These are phyloP conservation scores for Pythium inflatum DNA, from an alignment of 352 stramenopile species.

Conservation along the genomic window DNA sequence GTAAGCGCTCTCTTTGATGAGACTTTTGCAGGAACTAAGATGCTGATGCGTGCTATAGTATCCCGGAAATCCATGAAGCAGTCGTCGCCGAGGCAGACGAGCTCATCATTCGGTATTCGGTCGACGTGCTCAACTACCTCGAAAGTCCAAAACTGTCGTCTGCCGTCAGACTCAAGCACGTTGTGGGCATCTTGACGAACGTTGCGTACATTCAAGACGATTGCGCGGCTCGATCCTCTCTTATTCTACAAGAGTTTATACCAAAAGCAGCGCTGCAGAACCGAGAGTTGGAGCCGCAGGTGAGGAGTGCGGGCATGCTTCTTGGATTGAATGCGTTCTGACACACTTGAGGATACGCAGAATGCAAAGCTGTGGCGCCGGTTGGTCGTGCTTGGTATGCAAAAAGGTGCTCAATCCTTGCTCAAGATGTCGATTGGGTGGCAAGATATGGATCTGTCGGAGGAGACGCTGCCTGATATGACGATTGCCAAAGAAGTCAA, in stretches of 20 bases:
- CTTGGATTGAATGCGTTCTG: too few species aligned
- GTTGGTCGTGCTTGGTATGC: slow-evolving; percentile 51
- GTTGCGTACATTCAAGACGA: slow-evolving; percentile 74
- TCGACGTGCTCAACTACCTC: slow-evolving; percentile 64
- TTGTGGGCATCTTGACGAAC: slow-evolving; percentile 73
- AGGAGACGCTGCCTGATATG: slow-evolving; percentile 51
- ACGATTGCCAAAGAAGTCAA: slow-evolving; percentile 28
- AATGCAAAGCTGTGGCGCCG: slow-evolving; percentile 56
- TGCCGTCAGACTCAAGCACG: slow-evolving; percentile 63
- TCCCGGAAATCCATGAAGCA: slow-evolving; percentile 63
- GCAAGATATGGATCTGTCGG: slow-evolving; percentile 63
- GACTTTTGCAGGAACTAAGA: not conserved
- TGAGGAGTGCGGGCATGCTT: too few species aligned
- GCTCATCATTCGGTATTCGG: slow-evolving; percentile 62
- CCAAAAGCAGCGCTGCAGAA: slow-evolving; percentile 51
- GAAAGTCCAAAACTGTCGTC: slow-evolving; percentile 67
- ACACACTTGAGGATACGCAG: too few species aligned
- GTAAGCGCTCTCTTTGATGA: not conserved
- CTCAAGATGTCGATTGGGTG: slow-evolving; percentile 75
- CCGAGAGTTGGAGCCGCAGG: slow-evolving; percentile 46
- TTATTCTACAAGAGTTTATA: slow-evolving; percentile 64
- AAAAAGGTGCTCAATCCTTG: slow-evolving; percentile 64
- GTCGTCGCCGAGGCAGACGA: slow-evolving; percentile 65
- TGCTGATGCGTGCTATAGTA: slow-evolving; percentile 31
- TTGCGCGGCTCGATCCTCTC: slow-evolving; percentile 45